These are phyloP conservation scores for Paecilomyces sp. DNA, from an alignment of 2,329 filamentous ascomycete species.

Conservation along the genomic window DNA sequence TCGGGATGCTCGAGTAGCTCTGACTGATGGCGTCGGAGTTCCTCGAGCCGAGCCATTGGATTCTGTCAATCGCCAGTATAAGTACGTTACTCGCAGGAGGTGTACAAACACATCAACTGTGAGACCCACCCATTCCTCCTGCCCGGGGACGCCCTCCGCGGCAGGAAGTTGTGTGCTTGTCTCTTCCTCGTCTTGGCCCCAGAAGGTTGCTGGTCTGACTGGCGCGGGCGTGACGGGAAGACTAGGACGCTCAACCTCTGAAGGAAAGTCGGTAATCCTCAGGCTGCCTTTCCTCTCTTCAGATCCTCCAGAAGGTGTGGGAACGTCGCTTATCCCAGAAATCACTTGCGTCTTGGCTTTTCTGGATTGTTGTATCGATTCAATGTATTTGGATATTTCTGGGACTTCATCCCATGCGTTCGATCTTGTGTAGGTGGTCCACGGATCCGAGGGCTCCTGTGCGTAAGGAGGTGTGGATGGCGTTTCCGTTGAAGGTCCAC, in stretches of 20 bases:
- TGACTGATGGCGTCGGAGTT: conserved; percentile 60
- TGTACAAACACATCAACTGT: conserved; percentile 39
- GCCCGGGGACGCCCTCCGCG: conserved; percentile 76
- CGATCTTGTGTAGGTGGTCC: conserved; percentile 64
- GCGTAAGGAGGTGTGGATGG: conserved; percentile 16
- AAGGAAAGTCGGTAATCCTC: conserved; percentile 81
- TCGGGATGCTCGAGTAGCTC: conserved; percentile 48
- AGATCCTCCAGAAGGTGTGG: conserved; percentile 15
- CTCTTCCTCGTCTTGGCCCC: conserved; percentile 54
- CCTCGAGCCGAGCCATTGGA: conserved; percentile 61
- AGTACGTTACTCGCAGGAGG: conserved; percentile 36
- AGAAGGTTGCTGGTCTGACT: conserved; percentile 61
- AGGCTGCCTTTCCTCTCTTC: conserved; percentile 47
- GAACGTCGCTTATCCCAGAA: conserved; percentile 8
- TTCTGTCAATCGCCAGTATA: conserved; percentile 53
- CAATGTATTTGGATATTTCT: conserved; percentile 82
- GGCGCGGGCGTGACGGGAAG: conserved; percentile 86
- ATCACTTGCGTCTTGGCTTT: conserved; percentile 42
- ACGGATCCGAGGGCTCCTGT: conserved; percentile 48
- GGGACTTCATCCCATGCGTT: conserved; percentile 95
- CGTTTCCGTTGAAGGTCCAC: conserved; percentile 2
- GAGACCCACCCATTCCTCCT: conserved; percentile 90
- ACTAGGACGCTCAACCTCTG: conserved; percentile 72
- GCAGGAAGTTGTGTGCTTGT: conserved; percentile 51
- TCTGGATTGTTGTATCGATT: conserved; percentile 61